Conservation (phyloP, 192 early-diverging fungal genomes). For the Coemansia sp. region DNA sequence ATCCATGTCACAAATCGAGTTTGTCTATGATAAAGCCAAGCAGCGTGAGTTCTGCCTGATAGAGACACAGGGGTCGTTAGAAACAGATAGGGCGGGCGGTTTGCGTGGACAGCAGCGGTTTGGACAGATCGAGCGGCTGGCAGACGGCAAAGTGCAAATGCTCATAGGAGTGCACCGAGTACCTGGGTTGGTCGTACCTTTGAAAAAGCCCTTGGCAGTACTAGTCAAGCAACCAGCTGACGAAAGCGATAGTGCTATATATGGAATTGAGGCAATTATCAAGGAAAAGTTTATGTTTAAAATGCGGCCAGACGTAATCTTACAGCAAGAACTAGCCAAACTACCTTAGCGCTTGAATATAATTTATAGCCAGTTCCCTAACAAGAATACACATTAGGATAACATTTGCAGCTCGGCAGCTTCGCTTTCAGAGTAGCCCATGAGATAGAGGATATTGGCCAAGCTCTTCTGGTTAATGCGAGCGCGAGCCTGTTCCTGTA, state of each 20-base stretch:
- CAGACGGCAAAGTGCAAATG: constrained; percentile 35
- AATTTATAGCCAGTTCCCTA: not conserved
- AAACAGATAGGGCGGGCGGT: constrained; percentile 42
- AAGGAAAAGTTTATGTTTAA: constrained; percentile 56
- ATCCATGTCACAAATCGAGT: constrained; percentile 50
- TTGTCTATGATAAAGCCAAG: constrained; percentile 26
- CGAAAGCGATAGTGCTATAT: constrained; percentile 4
- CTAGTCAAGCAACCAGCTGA: constrained; percentile 18
- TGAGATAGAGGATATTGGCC: constrained; percentile 82
- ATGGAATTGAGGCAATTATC: constrained; percentile 40
- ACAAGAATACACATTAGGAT: not conserved
- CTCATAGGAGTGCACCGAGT: constrained; percentile 45
- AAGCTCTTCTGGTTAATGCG: constrained; percentile 95
- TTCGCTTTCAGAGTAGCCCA: constrained; percentile 86
- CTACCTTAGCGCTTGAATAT: not conserved
- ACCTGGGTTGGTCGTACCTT: constrained; percentile 28
- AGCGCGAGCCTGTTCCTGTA: constrained; percentile 85
- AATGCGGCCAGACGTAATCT: constrained; percentile 40
- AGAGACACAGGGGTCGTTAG: constrained; percentile 51
- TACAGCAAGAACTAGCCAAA: constrained; percentile 20
- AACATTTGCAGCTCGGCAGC: constrained; percentile 61
- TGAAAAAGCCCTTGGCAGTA: constrained; percentile 49
- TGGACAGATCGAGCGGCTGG: constrained; percentile 41
- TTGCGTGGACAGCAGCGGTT: constrained; percentile 43
- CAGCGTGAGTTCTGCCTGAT: constrained; percentile 48